Evolutionary conservation across 2,329 filamentous ascomycete genomes (phyloP).

Genomic region (Ophiostoma ulmi): DNA sequence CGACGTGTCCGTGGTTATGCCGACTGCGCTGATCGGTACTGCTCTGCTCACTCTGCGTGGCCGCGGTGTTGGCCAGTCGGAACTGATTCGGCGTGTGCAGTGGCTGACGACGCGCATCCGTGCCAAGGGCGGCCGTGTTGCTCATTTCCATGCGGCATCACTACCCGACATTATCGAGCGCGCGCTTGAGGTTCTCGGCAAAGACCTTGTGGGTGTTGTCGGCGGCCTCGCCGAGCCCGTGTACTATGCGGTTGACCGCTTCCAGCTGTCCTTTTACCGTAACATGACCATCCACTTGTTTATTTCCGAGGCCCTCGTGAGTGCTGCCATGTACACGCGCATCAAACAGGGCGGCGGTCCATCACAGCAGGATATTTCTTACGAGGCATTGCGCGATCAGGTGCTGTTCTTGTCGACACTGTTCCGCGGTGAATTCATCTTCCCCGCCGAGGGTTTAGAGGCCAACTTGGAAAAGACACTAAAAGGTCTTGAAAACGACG

Average conservation of each 20-base stretch:
- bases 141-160: conserved; percentile 79
- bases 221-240: conserved; percentile 81
- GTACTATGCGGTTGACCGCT: conserved; percentile 90
- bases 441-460: conserved; percentile 76
- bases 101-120: conserved; percentile 81
- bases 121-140: conserved; percentile 83
- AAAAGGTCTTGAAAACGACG: conserved; percentile 68
- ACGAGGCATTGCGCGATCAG: conserved; percentile 67
- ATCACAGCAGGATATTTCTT: conserved; percentile 70
- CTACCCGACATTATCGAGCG: conserved; percentile 80
- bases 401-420: conserved; percentile 87
- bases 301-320: conserved; percentile 86
- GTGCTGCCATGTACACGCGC: conserved; percentile 80
- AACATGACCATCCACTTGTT: conserved; percentile 99
- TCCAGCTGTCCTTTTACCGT: conserved; percentile 95
- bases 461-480: conserved; percentile 79
- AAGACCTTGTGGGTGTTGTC: conserved; percentile 76
- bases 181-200: conserved; percentile 85
- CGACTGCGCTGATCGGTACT: conserved; percentile 90
- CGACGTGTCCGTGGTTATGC: conserved; percentile 94
- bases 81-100: conserved; percentile 79
- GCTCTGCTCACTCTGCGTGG: conserved; percentile 86
- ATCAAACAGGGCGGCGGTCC: conserved; percentile 90
- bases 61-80: conserved; percentile 80
- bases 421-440: conserved; percentile 96